Conservation (phyloP, 768 basidiomycete species). For the Leccinellum albellum region DNA sequence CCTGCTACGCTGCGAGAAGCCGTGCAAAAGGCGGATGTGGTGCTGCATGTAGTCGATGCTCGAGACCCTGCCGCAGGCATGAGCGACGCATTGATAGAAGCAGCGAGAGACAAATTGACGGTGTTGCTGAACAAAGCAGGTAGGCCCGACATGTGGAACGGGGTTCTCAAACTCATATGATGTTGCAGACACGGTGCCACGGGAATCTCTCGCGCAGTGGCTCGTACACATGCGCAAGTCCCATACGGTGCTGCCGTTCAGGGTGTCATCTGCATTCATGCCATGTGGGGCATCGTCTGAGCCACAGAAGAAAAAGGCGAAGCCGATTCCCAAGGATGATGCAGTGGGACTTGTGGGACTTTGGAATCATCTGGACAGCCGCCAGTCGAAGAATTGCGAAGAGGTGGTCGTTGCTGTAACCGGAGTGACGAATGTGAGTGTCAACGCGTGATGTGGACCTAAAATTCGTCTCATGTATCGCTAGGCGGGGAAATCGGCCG, state of each 20-base stretch:
- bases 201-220: slow-evolving; percentile 75
- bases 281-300: slow-evolving; percentile 33
- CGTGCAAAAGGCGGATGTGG: slow-evolving; percentile 71
- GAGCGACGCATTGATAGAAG: slow-evolving; percentile 55
- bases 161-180: not conserved
- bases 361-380: slow-evolving; percentile 45
- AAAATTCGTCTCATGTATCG: slow-evolving; percentile 6
- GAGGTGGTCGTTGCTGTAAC: slow-evolving; percentile 70
- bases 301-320: slow-evolving; percentile 43
- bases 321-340: slow-evolving; percentile 44
- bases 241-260: slow-evolving; percentile 68
- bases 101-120: slow-evolving; percentile 45
- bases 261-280: slow-evolving; percentile 65
- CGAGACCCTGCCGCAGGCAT: slow-evolving; percentile 76
- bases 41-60: slow-evolving; percentile 79
- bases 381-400: slow-evolving; percentile 43
- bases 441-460: not conserved
- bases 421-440: slow-evolving; percentile 76
- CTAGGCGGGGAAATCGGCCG: slow-evolving; percentile 79
- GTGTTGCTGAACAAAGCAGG: slow-evolving; percentile 88
- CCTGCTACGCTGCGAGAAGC: slow-evolving; percentile 38
- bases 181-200: slow-evolving; percentile 67
- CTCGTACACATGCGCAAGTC: slow-evolving; percentile 52
- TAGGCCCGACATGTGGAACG: slow-evolving; percentile 34
- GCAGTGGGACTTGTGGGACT: slow-evolving; percentile 58